A percentile compares a stretch with the other conserved stretches of the same genome.
phyloP scores from a whole-genome alignment of 2,329 filamentous ascomycete species.

The Penicillium sumatraense region DNA sequence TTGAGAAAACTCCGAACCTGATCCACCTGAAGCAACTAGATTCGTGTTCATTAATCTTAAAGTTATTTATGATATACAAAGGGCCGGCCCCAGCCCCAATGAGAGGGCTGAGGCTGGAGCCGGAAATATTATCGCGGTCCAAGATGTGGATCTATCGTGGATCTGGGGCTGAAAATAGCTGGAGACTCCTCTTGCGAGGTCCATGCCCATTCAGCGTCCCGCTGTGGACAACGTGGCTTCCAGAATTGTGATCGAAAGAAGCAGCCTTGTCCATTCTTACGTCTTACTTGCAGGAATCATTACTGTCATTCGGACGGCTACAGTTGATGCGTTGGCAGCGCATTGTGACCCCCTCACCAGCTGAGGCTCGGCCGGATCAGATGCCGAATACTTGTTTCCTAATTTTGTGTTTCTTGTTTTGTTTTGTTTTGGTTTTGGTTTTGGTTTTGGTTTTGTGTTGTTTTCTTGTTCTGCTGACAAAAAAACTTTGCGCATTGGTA shows the following conservation, averaged over 20 bases:
- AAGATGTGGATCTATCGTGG: conserved; percentile 11
- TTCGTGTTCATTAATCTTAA: background rate
- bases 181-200: conserved; percentile 1
- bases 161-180: conserved; percentile 31
- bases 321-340: conserved; percentile 8
- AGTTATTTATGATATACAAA: conserved; percentile 1
- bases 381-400: background rate
- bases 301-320: background rate
- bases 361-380: background rate
- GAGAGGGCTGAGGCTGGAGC: background rate
- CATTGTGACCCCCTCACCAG: background rate
- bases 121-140: background rate
- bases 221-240: conserved; percentile 30
- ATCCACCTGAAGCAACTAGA: conserved; percentile 7
- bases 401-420: background rate
- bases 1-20: conserved; percentile 2
- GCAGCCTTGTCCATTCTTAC: conserved; percentile 6
- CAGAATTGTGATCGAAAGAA: conserved; percentile 34
- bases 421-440: background rate
- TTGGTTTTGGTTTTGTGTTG: background rate
- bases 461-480: background rate
- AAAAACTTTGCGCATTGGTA: background rate
- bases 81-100: background rate
- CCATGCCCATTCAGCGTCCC: conserved; percentile 15
- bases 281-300: conserved; percentile 5